Percentiles rank a stretch among this genome's conserved stretches.
These are phyloP conservation scores for Coemansia sp. DNA, from an alignment of 192 early-diverging fungal species.

Conservation along the genomic window DNA sequence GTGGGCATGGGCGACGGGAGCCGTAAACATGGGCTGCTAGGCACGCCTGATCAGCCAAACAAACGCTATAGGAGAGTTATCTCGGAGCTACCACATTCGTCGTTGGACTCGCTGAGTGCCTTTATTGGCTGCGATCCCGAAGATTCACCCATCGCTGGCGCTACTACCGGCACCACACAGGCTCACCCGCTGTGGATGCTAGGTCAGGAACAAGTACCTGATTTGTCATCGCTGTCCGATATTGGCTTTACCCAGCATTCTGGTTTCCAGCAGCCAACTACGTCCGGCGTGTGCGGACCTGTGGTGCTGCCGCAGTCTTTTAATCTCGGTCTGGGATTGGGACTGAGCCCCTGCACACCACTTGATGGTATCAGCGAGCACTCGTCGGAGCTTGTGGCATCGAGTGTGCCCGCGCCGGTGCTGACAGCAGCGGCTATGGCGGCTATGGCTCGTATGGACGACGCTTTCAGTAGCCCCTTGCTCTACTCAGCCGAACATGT, in stretches of 20 bases:
- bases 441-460: conserved; percentile 16
- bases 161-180: too few species aligned
- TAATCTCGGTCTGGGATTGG: background rate
- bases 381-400: background rate
- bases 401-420: background rate
- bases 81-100: conserved; percentile 33
- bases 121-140: background rate
- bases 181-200: too few species aligned
- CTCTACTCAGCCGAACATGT: background rate
- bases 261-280: background rate
- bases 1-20: too few species aligned
- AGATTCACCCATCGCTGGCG: background rate
- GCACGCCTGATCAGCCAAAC: conserved; percentile 5
- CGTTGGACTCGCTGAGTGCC: conserved; percentile 1
- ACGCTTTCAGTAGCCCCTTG: background rate
- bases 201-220: too few species aligned
- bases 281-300: background rate
- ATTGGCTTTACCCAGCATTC: background rate
- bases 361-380: too few species aligned
- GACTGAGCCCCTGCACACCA: background rate
- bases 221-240: background rate
- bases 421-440: conserved; percentile 34
- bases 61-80: conserved; percentile 36
- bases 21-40: conserved; percentile 22
- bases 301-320: background rate